Evolutionary conservation across 2,329 filamentous ascomycete genomes (phyloP).

Genomic region (Ophiostoma sp.): DNA sequence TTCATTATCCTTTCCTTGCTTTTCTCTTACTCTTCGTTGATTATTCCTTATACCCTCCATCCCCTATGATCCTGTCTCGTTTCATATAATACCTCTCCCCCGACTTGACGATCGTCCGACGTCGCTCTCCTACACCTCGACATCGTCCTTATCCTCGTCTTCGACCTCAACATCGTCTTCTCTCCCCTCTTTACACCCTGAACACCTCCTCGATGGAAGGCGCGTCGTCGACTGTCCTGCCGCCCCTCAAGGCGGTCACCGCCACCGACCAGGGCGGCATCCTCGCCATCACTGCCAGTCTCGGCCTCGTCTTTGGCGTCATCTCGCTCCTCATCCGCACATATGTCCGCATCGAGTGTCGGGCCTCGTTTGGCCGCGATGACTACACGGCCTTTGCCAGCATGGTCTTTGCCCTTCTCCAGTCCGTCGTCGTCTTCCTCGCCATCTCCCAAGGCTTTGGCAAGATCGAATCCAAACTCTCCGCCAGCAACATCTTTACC

Average conservation of each 20-base stretch:
- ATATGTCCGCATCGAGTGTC: constrained; percentile 35
- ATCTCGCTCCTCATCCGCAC: constrained; percentile 37
- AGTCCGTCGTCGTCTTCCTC: constrained; percentile 36
- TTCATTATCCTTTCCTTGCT: background rate
- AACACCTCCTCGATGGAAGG: constrained; percentile 21
- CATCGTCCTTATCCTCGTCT: background rate
- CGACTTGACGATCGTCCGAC: background rate
- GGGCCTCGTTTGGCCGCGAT: constrained; percentile 34
- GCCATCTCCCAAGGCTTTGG: constrained; percentile 39
- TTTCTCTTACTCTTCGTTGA: background rate
- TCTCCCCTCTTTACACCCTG: background rate
- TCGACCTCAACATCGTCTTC: background rate
- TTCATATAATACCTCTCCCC: constrained; percentile 7
- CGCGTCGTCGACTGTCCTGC: constrained; percentile 23
- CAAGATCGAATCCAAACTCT: constrained; percentile 27
- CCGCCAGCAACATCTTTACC: constrained; percentile 28
- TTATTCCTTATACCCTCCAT: background rate
- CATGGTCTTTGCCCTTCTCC: constrained; percentile 33
- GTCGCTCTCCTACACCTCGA: background rate
- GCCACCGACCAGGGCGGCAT: constrained; percentile 38
- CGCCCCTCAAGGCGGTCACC: constrained; percentile 36
- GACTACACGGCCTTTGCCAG: constrained; percentile 33
- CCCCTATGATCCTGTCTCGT: constrained; percentile 1
- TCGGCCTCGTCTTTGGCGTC: constrained; percentile 37
- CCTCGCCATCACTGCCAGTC: constrained; percentile 37